phyloP scores from a whole-genome alignment of 2,329 filamentous ascomycete genomes.

The Apiospora aurea region DNA sequence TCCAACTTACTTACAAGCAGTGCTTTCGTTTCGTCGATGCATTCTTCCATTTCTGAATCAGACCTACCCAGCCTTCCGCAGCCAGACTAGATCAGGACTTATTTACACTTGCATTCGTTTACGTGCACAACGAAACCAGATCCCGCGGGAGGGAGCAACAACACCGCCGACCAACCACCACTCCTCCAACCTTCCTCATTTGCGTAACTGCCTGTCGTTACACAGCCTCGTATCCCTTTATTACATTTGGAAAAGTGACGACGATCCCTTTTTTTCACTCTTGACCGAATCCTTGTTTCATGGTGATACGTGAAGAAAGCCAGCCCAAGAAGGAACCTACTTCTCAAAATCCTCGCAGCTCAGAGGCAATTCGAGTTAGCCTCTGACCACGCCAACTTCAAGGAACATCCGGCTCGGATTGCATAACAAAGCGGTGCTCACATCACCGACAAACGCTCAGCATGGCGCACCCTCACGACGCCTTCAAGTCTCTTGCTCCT shows the following conservation, averaged over 20 bases:
- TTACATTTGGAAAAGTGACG: neutral
- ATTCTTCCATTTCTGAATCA: neutral
- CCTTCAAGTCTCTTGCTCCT: constrained; percentile 60
- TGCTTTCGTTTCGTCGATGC: neutral
- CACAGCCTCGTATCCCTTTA: neutral
- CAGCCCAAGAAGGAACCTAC: neutral
- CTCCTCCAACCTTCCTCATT: neutral
- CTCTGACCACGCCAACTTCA: neutral
- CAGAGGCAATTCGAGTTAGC: neutral
- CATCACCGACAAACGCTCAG: neutral
- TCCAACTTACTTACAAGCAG: neutral
- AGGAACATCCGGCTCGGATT: neutral
- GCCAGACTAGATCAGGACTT: neutral
- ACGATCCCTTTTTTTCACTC: neutral
- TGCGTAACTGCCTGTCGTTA: neutral
- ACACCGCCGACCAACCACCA: neutral
- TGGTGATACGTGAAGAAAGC: neutral
- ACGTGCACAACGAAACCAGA: neutral
- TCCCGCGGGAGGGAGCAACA: neutral
- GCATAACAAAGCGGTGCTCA: neutral
- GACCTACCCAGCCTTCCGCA: neutral
- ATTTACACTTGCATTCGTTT: neutral
- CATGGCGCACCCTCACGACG: constrained; percentile 51
- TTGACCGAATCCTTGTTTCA: neutral
- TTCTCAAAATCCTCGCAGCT: neutral